A percentile compares a stretch with the other conserved stretches of the same genome.
These are phyloP conservation scores for Crucihimalaya himalaica DNA, from an alignment of 345 rosid genomes.

Conservation along the genomic window DNA sequence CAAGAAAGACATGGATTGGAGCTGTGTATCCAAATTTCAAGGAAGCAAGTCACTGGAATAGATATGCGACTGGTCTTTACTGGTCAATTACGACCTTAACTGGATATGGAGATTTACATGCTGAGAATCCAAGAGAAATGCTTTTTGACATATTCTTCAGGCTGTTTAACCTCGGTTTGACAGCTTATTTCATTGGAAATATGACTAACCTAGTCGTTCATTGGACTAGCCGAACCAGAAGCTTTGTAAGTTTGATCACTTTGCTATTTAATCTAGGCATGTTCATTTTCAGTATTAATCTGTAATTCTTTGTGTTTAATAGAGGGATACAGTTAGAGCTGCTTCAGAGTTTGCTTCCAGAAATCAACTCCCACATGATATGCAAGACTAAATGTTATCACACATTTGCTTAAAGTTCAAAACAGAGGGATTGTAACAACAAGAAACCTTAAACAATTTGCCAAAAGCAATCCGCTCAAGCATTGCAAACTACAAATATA, in stretches of 20 bases:
- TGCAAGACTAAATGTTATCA: constrained; percentile 89
- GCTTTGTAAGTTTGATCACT: constrained; percentile 58
- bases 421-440: constrained; percentile 94
- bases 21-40: constrained; percentile 74
- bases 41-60: constrained; percentile 64
- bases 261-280: constrained; percentile 26
- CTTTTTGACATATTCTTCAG: constrained; percentile 87
- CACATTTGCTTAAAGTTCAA: constrained; percentile 84
- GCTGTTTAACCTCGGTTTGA: constrained; percentile 91
- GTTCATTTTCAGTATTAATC: background rate
- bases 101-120: constrained; percentile 93
- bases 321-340: constrained; percentile 83
- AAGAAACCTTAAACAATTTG: constrained; percentile 72
- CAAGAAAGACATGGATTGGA: constrained; percentile 83
- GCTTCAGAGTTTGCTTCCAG: constrained; percentile 90
- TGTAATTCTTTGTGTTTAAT: constrained; percentile 28
- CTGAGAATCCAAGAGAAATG: constrained; percentile 95
- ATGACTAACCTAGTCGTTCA: constrained; percentile 99
- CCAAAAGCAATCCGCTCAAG: constrained; percentile 95
- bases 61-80: constrained; percentile 82
- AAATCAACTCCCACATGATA: constrained; percentile 73
- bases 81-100: constrained; percentile 95
- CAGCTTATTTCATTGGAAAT: constrained; percentile 92
- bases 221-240: constrained; percentile 97
- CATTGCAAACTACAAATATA: constrained; percentile 58